These are phyloP conservation scores for Globisporangium iwayamae DNA, from an alignment of 352 stramenopile genomes.

Conservation along the genomic window DNA sequence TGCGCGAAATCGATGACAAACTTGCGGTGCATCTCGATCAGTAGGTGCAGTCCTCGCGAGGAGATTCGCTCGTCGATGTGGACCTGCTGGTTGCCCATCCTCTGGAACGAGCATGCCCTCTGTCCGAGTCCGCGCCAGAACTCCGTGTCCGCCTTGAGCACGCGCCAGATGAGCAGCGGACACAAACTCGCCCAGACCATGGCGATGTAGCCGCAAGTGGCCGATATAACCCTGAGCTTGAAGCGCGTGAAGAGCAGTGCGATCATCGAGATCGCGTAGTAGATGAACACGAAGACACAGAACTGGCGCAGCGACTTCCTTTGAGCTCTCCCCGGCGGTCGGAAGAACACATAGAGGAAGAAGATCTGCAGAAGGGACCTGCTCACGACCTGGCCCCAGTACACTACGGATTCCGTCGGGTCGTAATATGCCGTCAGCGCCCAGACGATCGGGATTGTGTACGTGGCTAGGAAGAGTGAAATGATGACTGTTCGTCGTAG, in stretches of 20 bases:
- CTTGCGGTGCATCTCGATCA: constrained; percentile 69
- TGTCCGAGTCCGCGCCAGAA: constrained; percentile 43
- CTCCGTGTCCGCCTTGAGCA: constrained; percentile 49
- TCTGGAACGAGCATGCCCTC: constrained; percentile 32
- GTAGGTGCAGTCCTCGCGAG: constrained; percentile 39
- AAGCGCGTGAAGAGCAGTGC: constrained; percentile 3
- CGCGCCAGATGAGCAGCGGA: constrained; percentile 44
- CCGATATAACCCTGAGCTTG: neutral
- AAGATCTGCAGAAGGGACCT: constrained; percentile 5
- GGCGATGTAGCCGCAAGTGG: constrained; percentile 20
- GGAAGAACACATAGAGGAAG: constrained; percentile 28
- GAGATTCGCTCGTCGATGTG: constrained; percentile 34
- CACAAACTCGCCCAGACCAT: constrained; percentile 25
- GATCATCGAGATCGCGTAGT: constrained; percentile 21
- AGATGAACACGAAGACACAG: constrained; percentile 23
- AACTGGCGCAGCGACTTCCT: constrained; percentile 23
- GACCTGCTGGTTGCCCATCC: constrained; percentile 11
- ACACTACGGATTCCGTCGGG: neutral
- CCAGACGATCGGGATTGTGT: constrained; percentile 27
- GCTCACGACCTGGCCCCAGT: constrained; percentile 4
- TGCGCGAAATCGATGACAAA: constrained; percentile 71
- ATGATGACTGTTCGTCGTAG: constrained; percentile 28
- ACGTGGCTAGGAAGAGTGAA: constrained; percentile 27
- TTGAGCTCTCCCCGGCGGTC: constrained; percentile 31
- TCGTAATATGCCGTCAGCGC: constrained; percentile 3